These are phyloP conservation scores for Coffea canephora DNA, from an alignment of 257 asterid genomes.

Conservation along the genomic window DNA sequence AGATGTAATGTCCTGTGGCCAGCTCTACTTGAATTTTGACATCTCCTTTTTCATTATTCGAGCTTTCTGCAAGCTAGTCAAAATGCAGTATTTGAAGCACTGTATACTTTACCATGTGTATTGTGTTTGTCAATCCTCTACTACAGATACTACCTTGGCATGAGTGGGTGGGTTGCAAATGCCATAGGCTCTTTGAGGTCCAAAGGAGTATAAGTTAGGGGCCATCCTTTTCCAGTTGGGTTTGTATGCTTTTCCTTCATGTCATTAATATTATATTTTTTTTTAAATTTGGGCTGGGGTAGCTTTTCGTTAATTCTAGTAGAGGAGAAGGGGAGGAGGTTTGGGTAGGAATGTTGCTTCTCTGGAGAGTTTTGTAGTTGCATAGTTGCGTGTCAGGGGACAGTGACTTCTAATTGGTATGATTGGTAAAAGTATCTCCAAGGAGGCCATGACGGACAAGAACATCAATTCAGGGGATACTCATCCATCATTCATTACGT, in stretches of 20 bases:
- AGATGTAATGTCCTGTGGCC: constrained; percentile 92
- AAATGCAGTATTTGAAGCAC: constrained; percentile 53
- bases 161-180: background rate
- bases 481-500: no score
- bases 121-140: constrained; percentile 30
- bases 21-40: constrained; percentile 60
- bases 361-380: no score
- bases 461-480: no score
- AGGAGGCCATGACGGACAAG: no score
- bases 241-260: background rate
- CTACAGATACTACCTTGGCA: constrained; percentile 16
- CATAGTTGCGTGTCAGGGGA: no score
- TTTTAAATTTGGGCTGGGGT: background rate
- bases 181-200: background rate
- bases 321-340: background rate
- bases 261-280: background rate
- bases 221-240: background rate
- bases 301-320: background rate
- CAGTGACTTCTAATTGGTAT: no score
- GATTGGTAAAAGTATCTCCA: no score
- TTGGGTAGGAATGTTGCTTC: constrained; percentile 10
- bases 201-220: background rate
- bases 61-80: constrained; percentile 40
- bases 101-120: constrained; percentile 34
- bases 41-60: constrained; percentile 50